These are phyloP conservation scores for Cladorrhinum sp. DNA, from an alignment of 2,329 filamentous ascomycete genomes.

Conservation along the genomic window DNA sequence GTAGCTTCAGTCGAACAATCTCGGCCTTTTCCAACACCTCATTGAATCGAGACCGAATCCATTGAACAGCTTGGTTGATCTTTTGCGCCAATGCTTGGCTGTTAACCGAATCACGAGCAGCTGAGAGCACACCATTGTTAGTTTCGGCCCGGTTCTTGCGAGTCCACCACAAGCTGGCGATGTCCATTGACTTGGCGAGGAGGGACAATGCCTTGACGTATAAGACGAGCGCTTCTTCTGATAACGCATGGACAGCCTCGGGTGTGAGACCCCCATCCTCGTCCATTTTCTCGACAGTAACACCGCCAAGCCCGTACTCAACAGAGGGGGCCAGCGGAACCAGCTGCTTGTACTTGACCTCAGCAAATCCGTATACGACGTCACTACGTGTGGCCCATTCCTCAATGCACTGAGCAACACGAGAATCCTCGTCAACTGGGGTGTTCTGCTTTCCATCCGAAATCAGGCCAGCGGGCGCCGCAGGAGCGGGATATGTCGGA, in stretches of 20 bases:
- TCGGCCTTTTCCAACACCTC: constrained; percentile 96
- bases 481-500: constrained; percentile 74
- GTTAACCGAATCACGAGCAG: constrained; percentile 40
- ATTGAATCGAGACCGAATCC: constrained; percentile 92
- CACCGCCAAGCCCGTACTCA: constrained; percentile 66
- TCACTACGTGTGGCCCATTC: constrained; percentile 91
- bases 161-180: constrained; percentile 88
- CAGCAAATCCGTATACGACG: constrained; percentile 94
- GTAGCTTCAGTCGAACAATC: constrained; percentile 81
- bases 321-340: constrained; percentile 80
- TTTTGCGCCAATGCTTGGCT: constrained; percentile 58
- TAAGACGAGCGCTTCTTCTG: constrained; percentile 90
- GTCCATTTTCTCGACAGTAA: constrained; percentile 53
- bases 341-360: constrained; percentile 98
- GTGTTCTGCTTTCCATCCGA: constrained; percentile 61
- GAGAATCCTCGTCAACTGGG: constrained; percentile 73
- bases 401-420: constrained; percentile 78
- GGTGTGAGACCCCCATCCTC: constrained; percentile 78
- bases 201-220: constrained; percentile 93
- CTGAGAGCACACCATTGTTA: constrained; percentile 40
- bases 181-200: constrained; percentile 91
- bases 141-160: constrained; percentile 68
- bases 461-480: constrained; percentile 59
- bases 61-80: constrained; percentile 92
- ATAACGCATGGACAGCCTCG: constrained; percentile 81